Evolutionary conservation across 75 land plant species (phyloP), one percentile per base, ranked within the genome.

Genomic region (Pseudotsuga menziesii): DNA sequence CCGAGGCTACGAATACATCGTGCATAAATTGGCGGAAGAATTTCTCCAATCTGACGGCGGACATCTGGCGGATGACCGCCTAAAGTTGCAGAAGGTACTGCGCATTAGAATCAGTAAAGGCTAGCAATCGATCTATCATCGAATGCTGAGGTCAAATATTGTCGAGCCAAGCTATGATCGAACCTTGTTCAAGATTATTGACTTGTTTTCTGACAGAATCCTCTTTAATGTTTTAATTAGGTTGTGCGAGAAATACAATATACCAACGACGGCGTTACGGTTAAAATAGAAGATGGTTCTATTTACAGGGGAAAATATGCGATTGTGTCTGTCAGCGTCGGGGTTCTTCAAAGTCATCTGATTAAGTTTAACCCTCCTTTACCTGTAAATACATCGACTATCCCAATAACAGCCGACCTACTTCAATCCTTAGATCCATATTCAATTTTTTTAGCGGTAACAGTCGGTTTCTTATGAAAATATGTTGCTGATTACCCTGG

Each of bases 261-360:
- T 75, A 29, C 62, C 3, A 9, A 44, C 15, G 5, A 55, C 7
- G 91, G 95, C 62, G 89, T 90, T 4, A 75, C 32, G 22, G 88
- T 88, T 58, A 80, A 15, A 67, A 93, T 91, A 3, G 96, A 93
- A 78, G 96, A 93, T 78, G 91, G 91, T 0, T 83, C 83, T 13
- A 58, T 78, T 12, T 93, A 85, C 79, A 80, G 82, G 61, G 89
- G 91, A 61, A 77, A 85, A 23, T 87, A 89, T 61, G 83, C 88
- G 39, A 87, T 93, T 63, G 75, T 89, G 71, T 86, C 96, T 5
- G 90, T 84, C 52, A 93, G 96, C 77, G 72, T 93, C 32, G 96
- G 96, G 3, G 95, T 93, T 39, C 88, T 93, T 26, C 89, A 88
- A 76, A 88, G 90, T 82, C 56, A 85, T 36, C 91, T 91, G 56